A percentile compares a stretch with the other conserved stretches of the same genome.
These are phyloP conservation scores for Venturiaceae sp. DNA, from an alignment of 2,329 filamentous ascomycete genomes.

Conservation along the genomic window DNA sequence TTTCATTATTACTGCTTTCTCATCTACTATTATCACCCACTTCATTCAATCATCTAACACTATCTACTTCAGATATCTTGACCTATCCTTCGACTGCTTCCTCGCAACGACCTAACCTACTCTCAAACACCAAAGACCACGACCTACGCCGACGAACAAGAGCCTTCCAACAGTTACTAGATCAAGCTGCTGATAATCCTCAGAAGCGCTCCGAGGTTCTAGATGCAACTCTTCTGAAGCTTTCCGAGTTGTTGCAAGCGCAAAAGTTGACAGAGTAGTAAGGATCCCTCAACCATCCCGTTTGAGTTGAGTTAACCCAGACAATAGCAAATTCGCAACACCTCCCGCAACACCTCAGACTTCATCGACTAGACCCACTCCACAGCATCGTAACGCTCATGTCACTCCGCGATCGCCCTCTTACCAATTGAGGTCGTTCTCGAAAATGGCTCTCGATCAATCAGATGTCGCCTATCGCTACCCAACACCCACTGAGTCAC, in stretches of 20 bases:
- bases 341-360: neutral
- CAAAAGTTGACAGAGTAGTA: slow-evolving; percentile 64
- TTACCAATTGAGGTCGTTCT: slow-evolving; percentile 39
- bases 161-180: slow-evolving; percentile 46
- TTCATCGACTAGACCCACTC: neutral
- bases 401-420: neutral
- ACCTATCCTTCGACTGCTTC: slow-evolving; percentile 33
- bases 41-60: neutral
- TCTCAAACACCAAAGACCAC: slow-evolving; percentile 19
- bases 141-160: slow-evolving; percentile 16
- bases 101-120: slow-evolving; percentile 25
- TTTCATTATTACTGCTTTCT: neutral
- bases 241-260: slow-evolving; percentile 63
- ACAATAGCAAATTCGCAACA: slow-evolving; percentile 9
- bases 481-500: slow-evolving; percentile 7
- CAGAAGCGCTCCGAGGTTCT: slow-evolving; percentile 54
- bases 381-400: neutral
- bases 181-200: slow-evolving; percentile 54
- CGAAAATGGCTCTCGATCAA: slow-evolving; percentile 40
- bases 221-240: slow-evolving; percentile 61
- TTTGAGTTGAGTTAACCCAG: neutral
- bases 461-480: slow-evolving; percentile 27
- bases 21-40: neutral
- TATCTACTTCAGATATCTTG: slow-evolving; percentile 28
- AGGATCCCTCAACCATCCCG: slow-evolving; percentile 15